Evolutionary conservation across 805 yeast species (phyloP).

Genomic region (Nakazawaea laoshanensis): DNA sequence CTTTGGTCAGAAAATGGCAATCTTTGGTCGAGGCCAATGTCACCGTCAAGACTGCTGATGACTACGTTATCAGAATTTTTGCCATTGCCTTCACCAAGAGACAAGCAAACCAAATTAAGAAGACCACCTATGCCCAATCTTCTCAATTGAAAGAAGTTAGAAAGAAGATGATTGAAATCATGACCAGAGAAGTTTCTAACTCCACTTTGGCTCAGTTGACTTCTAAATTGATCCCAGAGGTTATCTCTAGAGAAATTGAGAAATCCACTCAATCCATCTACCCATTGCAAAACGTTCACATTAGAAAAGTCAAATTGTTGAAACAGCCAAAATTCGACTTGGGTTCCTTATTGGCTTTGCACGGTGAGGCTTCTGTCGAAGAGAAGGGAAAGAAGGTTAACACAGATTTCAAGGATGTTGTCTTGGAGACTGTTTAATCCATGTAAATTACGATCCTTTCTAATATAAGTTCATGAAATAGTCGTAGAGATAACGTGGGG

Average conservation of each 20-base stretch:
- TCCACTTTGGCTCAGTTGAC: constrained; percentile 95
- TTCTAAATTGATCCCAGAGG: constrained; percentile 96
- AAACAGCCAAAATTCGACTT: constrained; percentile 98
- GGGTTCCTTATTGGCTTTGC: constrained; percentile 92
- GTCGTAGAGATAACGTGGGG: too few species aligned
- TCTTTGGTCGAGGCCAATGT: constrained; percentile 96
- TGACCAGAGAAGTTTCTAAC: constrained; percentile 92
- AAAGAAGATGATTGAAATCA: constrained; percentile 93
- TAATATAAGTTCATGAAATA: too few species aligned
- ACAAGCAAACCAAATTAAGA: constrained; percentile 93
- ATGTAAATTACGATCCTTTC: too few species aligned
- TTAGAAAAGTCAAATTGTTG: constrained; percentile 97
- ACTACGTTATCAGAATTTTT: constrained; percentile 92
- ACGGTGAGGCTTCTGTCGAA: constrained; percentile 91
- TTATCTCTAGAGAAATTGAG: constrained; percentile 96
- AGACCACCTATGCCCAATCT: constrained; percentile 96
- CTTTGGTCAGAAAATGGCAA: constrained; percentile 98
- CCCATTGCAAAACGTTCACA: constrained; percentile 98
- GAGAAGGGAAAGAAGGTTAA: constrained; percentile 97
- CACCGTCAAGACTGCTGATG: constrained; percentile 96
- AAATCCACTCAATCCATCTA: constrained; percentile 89
- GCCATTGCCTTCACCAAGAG: constrained; percentile 99
- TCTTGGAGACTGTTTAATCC: constrained; percentile 96
- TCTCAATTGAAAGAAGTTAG: constrained; percentile 96
- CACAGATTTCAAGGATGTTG: constrained; percentile 95